Evolutionary conservation across 164 flowering plant genomes (phyloP), one percentile per base, ranked within the genome.

Genomic region (Tetracentron sinense): DNA sequence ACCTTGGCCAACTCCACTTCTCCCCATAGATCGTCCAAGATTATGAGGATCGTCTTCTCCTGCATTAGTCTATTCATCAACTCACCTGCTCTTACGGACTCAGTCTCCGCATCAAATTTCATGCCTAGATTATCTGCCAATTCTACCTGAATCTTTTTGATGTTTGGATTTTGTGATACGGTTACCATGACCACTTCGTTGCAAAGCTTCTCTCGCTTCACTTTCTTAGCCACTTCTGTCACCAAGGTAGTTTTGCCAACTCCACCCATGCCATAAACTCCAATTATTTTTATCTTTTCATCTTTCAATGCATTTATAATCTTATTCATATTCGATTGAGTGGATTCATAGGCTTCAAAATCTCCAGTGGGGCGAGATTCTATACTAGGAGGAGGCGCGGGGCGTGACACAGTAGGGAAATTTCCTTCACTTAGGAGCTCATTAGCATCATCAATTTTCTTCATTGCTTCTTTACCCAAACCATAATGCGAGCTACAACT

Each of bases 161-260:
- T 16, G 11, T 26, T 14, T 2, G 44, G 54, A 33, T 44, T n/a
- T 16, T n/a, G 62, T 6, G 63, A 50, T 4, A 58, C 38, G 4
- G 25, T 4, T 1, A 22, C 69, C 63, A 58, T 33, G 21, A 51
- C 31, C 7, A 66, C 58, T 26, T 51, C 11, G 10, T 66, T 35
- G 22, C 58, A 66, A 1, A 49, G 28, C 1, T 49, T 21, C 7
- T 1, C 22, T 12, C 14, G 17, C 23, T 23, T 31, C n/a, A 29
- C 55, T 22, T 25, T n/a, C 30, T 20, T 56, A n/a, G n/a, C 60
- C 2, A 65, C 42, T 56, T 44, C 23, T 15, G 14, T 30, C 4
- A 63, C 48, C 27, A 65, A 30, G 10, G 52, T 65, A 2, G 68
- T 56, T 51, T 65, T 65, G 10, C 63, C 63, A 19, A 60, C 42